Base-by-base conservation (phyloP, 495 filamentous ascomycete genomes). In the Annulohypoxylon bovei region DNA sequence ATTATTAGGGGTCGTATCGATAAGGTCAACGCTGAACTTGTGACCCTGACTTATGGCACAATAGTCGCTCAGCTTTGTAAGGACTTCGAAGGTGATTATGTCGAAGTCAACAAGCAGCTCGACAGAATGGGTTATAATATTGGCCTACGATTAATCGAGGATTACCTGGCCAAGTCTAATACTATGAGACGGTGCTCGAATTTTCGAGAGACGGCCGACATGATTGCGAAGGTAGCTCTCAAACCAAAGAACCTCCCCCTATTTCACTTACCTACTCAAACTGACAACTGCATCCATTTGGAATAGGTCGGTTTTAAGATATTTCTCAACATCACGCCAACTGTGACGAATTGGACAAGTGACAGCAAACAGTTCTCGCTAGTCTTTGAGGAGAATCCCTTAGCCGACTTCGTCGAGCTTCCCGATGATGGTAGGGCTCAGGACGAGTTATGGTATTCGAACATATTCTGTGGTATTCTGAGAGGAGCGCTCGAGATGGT, bases 111-210 rank as follows among this genome's bases (percentile, higher is more conserved):
- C 82, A 93, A 93, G 81, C 95, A 99, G 77, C 84, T 99, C 47
- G 95, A 99, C 76, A 96, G 93, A 81, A 99, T 99, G 95, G 95
- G 95, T 37, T 97, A 98, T 84, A 98, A 97, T 72, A 98, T 99
- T 64, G 95, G 95, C 6, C 86, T 98, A 79, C 92, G 95, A 25
- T 83, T 99, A 71, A 97, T 99, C 77, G 95, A 99, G 73, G 95
- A 99, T 78, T 99, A 97, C 78, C 89, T 99, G 39, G 95, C 95
- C 68, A 98, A 97, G 80, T 93, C 93, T 11, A 93, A 91, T 66
- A 91, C 91, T 14, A 92, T 93, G 75, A 79, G 81, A 67, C 87
- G 93, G 62, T 99, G 95, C 81, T 87, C 90, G 65, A 98, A 95
- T 79, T 97, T 99, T 73, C 85, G 90, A 62, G 95, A 99, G 77